A percentile compares a stretch with the other conserved stretches of the same genome.
Conservation (phyloP, 345 rosid species). For the Eucalyptus polybractea region DNA sequence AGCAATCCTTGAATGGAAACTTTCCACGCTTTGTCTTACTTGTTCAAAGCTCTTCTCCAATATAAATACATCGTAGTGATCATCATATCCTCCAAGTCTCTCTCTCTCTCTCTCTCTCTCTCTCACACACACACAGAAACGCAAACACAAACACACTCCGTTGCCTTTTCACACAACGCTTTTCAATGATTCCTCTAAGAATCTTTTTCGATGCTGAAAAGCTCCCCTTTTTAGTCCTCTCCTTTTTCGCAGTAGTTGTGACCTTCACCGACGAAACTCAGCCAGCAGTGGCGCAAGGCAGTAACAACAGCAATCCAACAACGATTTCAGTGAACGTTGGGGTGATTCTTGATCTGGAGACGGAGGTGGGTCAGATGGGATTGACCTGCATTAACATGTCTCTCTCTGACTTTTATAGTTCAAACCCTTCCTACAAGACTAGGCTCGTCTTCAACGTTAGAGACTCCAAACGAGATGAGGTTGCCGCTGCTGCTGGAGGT, state of each 20-base stretch:
- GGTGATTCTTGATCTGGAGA: background rate
- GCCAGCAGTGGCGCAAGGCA: background rate
- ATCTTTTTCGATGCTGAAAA: background rate
- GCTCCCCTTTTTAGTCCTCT: background rate
- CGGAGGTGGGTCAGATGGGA: background rate
- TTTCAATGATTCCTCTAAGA: background rate
- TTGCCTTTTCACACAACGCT: background rate
- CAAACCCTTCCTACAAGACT: background rate
- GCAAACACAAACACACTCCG: background rate
- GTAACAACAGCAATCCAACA: background rate
- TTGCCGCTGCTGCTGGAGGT: background rate
- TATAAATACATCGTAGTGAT: background rate
- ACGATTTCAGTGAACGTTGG: background rate
- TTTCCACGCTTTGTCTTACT: background rate
- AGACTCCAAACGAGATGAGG: background rate
- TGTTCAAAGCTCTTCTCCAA: background rate
- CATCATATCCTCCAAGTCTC: background rate
- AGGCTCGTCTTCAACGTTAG: background rate
- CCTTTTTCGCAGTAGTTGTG: background rate
- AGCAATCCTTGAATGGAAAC: fast-evolving
- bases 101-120: background rate
- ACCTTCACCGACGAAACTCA: background rate
- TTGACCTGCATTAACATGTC: background rate
- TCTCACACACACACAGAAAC: too few relatives aligned
- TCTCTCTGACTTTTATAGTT: background rate